Base-by-base conservation (phyloP, 176 grass and related monocot genomes). In the Bonia amplexicaulis region DNA sequence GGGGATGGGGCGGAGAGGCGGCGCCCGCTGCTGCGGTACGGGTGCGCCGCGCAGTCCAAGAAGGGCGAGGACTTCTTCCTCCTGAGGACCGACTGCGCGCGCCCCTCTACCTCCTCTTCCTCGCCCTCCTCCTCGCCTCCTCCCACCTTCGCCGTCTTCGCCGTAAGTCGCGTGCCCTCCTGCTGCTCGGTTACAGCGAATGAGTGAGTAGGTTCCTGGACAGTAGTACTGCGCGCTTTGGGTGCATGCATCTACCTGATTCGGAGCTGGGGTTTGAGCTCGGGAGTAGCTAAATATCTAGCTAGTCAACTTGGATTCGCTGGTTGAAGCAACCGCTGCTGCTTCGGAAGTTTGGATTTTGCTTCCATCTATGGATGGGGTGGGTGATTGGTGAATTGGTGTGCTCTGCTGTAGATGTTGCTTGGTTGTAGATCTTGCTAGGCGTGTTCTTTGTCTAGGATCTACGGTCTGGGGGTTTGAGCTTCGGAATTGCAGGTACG, bases 51-150 rank as follows among this genome's bases (percentile, higher is more conserved):
- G 22, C 92, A 94, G 87, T 94, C 90, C 78, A 97, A 97, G 91
- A 97, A 97, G 77, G 95, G 95, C 60, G 95, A 97, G 83, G 95
- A 97, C 81, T 97, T 91, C 95, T 94, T 94, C 80, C 87, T 97
- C 41, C 93, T 97, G 71, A 87, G 85, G 87, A 94, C 92, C 23
- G 92, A 97, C 78, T 97, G 92, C 62, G 55, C 86, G 25, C 90
- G 90, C 63, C 82, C 86, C 49, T 89, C 90, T 71, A 85, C 89
- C 4, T 20, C 91, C 64, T 88, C 65, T 82, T 97, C 76, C 26
- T 82, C 81, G 48, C 39, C 61, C 19, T 53, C 29, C 3, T 77
- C 84, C 66, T 93, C 77, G 61, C 86, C 91, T 16, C 63, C 89
- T 23, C 84, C 75, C 68, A 90, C 90, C 42, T 97, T 97, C 46